A percentile compares a stretch with the other conserved stretches of the same genome.
Evolutionary conservation across 1,284 basidiomycete species (phyloP).

Genomic region (Gymnopus androsaceus): DNA sequence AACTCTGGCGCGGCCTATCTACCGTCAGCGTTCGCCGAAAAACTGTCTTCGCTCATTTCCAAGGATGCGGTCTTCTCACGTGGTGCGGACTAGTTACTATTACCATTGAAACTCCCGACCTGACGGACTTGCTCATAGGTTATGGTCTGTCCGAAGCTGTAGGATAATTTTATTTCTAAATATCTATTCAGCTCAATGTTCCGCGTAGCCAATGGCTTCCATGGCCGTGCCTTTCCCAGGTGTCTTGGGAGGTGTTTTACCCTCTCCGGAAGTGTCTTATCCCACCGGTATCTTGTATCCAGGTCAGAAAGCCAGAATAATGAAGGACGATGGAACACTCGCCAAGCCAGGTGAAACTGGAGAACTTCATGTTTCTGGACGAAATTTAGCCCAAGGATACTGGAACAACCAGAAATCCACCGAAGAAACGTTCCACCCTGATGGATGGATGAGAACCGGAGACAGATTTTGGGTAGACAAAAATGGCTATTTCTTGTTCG

Average conservation of each 20-base stretch:
- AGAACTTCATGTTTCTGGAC: constrained; percentile 60
- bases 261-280: constrained; percentile 35
- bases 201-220: constrained; percentile 62
- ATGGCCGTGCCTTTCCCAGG: constrained; percentile 48
- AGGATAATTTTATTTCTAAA: no score
- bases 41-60: constrained; percentile 40
- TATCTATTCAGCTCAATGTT: no score
- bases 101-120: no score
- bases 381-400: constrained; percentile 63
- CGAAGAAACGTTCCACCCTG: constrained; percentile 57
- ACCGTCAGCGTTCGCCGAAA: constrained; percentile 51
- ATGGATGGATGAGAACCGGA: constrained; percentile 74
- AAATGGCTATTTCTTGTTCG: constrained; percentile 65
- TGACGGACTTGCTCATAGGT: neutral
- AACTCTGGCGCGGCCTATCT: constrained; percentile 67
- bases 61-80: constrained; percentile 24
- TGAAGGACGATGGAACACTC: constrained; percentile 61
- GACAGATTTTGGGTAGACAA: constrained; percentile 64
- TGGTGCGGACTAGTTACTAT: neutral
- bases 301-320: constrained; percentile 62
- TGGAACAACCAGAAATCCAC: constrained; percentile 69
- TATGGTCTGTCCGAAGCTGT: neutral
- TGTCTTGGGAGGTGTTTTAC: constrained; percentile 44
- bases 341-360: constrained; percentile 60
- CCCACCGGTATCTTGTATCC: constrained; percentile 62